A percentile compares a stretch with the other conserved stretches of the same genome.
phyloP scores from a whole-genome alignment of 441 rosid species.

The Populus hybrid region DNA sequence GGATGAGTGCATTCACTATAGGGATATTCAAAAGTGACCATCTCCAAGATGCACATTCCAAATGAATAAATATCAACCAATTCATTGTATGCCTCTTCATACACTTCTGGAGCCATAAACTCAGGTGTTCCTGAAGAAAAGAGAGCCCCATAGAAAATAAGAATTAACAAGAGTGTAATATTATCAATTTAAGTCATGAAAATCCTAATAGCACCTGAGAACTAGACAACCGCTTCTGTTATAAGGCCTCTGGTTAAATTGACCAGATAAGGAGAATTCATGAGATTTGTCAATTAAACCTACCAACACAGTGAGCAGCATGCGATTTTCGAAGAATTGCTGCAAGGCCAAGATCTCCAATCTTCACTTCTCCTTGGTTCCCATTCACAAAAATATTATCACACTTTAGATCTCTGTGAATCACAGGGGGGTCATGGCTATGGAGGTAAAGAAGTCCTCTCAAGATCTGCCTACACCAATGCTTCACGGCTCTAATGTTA shows the following conservation, averaged over 20 bases:
- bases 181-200: conserved; percentile 1
- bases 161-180: neutral
- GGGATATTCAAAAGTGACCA: conserved; percentile 95
- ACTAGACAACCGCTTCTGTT: neutral
- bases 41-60: conserved; percentile 95
- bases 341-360: conserved; percentile 96
- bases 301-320: conserved; percentile 93
- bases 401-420: conserved; percentile 97
- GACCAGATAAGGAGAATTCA: neutral
- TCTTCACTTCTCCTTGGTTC: conserved; percentile 35
- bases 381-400: conserved; percentile 95
- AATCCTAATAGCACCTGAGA: neutral
- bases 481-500: conserved; percentile 90
- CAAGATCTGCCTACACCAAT: conserved; percentile 97
- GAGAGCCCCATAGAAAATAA: conserved; percentile 10
- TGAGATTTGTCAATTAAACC: conserved; percentile 16
- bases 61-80: conserved; percentile 91
- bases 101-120: conserved; percentile 99
- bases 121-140: conserved; percentile 80
- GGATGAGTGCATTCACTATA: conserved; percentile 88
- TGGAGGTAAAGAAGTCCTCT: conserved; percentile 83
- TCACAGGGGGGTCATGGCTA: conserved; percentile 87
- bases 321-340: conserved; percentile 84
- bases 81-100: conserved; percentile 90
- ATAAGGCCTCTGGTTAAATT: neutral